phyloP scores from a whole-genome alignment of 768 basidiomycete genomes.

The Hygrophoropsis aurantiaca region DNA sequence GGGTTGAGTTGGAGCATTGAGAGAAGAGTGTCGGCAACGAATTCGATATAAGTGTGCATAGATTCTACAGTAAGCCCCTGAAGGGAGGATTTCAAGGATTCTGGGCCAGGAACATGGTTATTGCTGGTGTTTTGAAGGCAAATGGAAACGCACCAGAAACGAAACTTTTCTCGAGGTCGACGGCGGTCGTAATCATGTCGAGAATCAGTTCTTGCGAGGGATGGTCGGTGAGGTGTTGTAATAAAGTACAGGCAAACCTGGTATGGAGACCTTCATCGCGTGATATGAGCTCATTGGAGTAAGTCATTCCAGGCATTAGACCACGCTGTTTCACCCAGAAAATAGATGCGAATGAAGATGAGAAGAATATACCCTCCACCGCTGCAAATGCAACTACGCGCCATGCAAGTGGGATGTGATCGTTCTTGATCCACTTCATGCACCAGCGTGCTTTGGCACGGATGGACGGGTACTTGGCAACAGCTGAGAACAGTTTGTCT shows the following conservation, averaged over 20 bases:
- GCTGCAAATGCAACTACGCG: conserved; percentile 92
- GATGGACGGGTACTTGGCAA: conserved; percentile 92
- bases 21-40: conserved; percentile 87
- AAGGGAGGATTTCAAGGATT: conserved; percentile 80
- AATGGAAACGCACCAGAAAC: conserved; percentile 54
- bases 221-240: conserved; percentile 74
- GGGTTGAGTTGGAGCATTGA: conserved; percentile 82
- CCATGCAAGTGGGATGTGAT: conserved; percentile 78
- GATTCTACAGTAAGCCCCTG: conserved; percentile 92
- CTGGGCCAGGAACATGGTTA: conserved; percentile 31
- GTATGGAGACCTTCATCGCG: conserved; percentile 97
- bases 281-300: conserved; percentile 95
- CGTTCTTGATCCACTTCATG: conserved; percentile 85
- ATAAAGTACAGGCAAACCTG: conserved; percentile 91
- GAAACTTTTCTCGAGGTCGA: conserved; percentile 85
- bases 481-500: conserved; percentile 84
- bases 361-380: conserved; percentile 97
- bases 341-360: conserved; percentile 88
- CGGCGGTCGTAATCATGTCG: conserved; percentile 77
- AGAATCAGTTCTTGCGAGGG: conserved; percentile 78
- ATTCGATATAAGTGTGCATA: conserved; percentile 93
- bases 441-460: conserved; percentile 96
- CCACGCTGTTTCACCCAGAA: conserved; percentile 98
- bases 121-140: background rate
- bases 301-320: conserved; percentile 93